Evolutionary conservation across 1,284 basidiomycete genomes (phyloP), one percentile per base, ranked within the genome.

Genomic region (Cystodermella granulosa): DNA sequence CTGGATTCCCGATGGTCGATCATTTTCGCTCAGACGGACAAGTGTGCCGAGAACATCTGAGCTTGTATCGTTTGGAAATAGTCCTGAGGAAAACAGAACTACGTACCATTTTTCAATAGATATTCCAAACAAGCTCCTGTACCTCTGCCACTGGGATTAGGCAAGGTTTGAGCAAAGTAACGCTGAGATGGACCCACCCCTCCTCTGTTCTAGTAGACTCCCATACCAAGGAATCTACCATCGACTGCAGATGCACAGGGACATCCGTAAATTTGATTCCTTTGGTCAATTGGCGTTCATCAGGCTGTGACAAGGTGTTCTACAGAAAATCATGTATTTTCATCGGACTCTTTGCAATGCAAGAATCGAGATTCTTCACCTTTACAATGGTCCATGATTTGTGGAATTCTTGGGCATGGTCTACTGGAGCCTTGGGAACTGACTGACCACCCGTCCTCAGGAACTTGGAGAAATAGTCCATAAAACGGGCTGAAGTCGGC

Each of bases 71-170:
- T 6, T 22, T 26, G n/a, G n/a, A 11, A 24, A 16, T 38, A 36
- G 16, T 34, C 15, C 24, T 21, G 18, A 20, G 22, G 45, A 5
- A 22, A 34, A 28, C 43, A 40, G 35, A 39, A 26, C 13, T 14
- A 49, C 68, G 43, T 51, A 87, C 87, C 88, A 58, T 94, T 87
- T 70, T 93, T 91, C 41, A 98, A 70, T 23, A 96, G 75, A 65
- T 91, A 91, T 66, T 97, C 95, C 50, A 96, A 72, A 61, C 91
- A 95, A 15, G 80, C 82, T 18, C 92, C 92, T 3, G 89, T 91
- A 11, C 76, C 80, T 49, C 90, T 92, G 63, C 41, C 18, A 31
- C 23, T 49, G 46, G 39, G 34, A 42, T 38, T 16, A 14, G 18
- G n/a, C 24, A 2, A 14, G 17, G 14, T n/a, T 40, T 24, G 22